phyloP scores from a whole-genome alignment of 1,284 basidiomycete species.

The Thecaphora thlaspeos region DNA sequence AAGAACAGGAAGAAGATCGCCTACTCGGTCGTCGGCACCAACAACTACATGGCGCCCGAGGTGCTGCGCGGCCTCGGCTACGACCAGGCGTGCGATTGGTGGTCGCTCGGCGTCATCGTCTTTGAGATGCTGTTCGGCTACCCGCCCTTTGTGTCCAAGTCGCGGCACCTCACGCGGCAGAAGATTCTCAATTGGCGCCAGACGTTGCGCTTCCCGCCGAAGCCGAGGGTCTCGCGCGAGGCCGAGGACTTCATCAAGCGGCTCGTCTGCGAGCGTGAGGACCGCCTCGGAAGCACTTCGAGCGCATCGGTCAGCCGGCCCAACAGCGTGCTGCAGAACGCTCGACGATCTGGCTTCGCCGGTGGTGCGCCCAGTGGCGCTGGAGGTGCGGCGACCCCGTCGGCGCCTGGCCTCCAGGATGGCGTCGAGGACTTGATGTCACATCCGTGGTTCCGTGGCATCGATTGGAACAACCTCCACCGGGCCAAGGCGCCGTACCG shows the following conservation, averaged over 20 bases:
- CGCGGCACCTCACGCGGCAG: slow-evolving; percentile 49
- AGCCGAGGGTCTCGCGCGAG: slow-evolving; percentile 78
- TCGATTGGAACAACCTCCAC: slow-evolving; percentile 43
- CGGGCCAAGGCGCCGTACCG: slow-evolving; percentile 77
- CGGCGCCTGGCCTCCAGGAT: slow-evolving; percentile 61
- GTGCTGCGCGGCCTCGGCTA: slow-evolving; percentile 84
- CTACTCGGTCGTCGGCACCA: slow-evolving; percentile 75
- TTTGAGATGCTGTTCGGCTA: slow-evolving; percentile 65
- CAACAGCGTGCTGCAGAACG: slow-evolving; percentile 72
- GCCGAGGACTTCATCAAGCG: slow-evolving; percentile 81
- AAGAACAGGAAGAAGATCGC: slow-evolving; percentile 83
- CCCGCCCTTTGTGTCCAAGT: slow-evolving; percentile 66
- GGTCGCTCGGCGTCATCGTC: slow-evolving; percentile 91
- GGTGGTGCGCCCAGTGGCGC: no score
- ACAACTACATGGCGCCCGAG: slow-evolving; percentile 79
- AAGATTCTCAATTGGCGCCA: slow-evolving; percentile 78
- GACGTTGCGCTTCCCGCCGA: slow-evolving; percentile 79
- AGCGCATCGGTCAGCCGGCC: slow-evolving; percentile 70
- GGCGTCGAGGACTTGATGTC: slow-evolving; percentile 86
- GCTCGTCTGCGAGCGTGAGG: slow-evolving; percentile 88
- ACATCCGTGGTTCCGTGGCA: slow-evolving; percentile 54
- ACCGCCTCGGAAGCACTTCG: slow-evolving; percentile 77
- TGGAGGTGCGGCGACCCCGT: no score
- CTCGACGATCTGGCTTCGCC: slow-evolving; percentile 73
- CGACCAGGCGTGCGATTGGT: slow-evolving; percentile 94